Evolutionary conservation across 163 green algal species (phyloP).

Genomic region (Scenedesmus sp.): DNA sequence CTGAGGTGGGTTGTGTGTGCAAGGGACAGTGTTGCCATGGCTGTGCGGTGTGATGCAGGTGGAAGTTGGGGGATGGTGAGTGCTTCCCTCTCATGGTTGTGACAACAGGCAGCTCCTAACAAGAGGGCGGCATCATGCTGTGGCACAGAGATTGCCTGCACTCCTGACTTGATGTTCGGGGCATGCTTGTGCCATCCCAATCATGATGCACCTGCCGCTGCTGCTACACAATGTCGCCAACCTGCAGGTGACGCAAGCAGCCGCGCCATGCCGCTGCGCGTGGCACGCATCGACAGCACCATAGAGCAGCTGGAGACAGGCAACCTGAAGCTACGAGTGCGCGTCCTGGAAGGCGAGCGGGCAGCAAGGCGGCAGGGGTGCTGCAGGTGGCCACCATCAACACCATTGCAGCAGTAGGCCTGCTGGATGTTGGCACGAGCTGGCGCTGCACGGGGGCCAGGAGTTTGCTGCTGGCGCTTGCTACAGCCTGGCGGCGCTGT

Average conservation of each 20-base stretch:
- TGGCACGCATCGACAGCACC: conserved; percentile 67
- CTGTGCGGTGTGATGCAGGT: too few relatives aligned
- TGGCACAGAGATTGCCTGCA: background rate
- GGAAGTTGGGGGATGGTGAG: background rate
- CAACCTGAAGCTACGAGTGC: conserved; percentile 92
- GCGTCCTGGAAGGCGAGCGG: conserved; percentile 87
- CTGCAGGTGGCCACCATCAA: conserved; percentile 86
- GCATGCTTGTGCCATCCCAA: background rate
- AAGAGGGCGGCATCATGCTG: too few relatives aligned
- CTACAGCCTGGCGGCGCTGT: conserved; percentile 64
- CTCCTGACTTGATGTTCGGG: background rate
- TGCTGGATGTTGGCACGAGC: conserved; percentile 81
- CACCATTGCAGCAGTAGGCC: conserved; percentile 70
- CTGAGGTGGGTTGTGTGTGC: conserved; percentile 27
- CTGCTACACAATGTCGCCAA: background rate
- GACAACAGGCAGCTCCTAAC: too few relatives aligned
- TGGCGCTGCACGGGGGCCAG: conserved; percentile 65
- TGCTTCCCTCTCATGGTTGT: background rate
- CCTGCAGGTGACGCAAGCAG: conserved; percentile 53
- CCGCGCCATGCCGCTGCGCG: conserved; percentile 82
- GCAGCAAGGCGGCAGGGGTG: conserved; percentile 69
- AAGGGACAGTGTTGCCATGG: too few relatives aligned
- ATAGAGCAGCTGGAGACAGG: conserved; percentile 86
- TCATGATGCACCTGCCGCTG: background rate
- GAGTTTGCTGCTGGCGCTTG: conserved; percentile 42